Conservation (phyloP, 2,329 filamentous ascomycete species). For the Pestalotiopsis sp. region DNA sequence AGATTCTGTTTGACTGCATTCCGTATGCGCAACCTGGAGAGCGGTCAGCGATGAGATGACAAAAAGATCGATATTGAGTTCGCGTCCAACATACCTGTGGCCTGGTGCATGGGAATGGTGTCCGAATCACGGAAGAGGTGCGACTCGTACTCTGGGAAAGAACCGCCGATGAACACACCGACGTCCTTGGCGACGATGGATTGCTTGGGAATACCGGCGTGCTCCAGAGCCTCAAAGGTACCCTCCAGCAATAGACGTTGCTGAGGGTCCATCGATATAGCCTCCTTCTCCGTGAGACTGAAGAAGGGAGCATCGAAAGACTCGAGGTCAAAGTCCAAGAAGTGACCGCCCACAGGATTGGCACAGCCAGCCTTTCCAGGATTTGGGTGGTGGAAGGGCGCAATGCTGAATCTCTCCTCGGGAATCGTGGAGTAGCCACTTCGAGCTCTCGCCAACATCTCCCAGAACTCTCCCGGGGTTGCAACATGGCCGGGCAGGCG, state of each 20-base stretch:
- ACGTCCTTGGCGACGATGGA: slow-evolving; percentile 48
- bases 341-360: slow-evolving; percentile 38
- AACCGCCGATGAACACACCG: slow-evolving; percentile 52
- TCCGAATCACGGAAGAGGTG: slow-evolving; percentile 46
- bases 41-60: neutral
- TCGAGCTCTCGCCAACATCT: slow-evolving; percentile 41
- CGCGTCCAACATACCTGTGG: slow-evolving; percentile 42
- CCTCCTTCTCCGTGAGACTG: slow-evolving; percentile 52
- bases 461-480: slow-evolving; percentile 47
- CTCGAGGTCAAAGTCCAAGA: slow-evolving; percentile 46
- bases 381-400: slow-evolving; percentile 35
- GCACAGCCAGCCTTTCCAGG: slow-evolving; percentile 36
- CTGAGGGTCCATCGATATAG: slow-evolving; percentile 55
- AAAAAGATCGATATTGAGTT: neutral
- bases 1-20: slow-evolving; percentile 57
- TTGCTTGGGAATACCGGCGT: slow-evolving; percentile 51
- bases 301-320: slow-evolving; percentile 57
- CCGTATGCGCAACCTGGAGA: slow-evolving; percentile 47
- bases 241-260: slow-evolving; percentile 55
- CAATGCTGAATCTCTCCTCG: slow-evolving; percentile 47
- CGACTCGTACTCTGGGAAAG: slow-evolving; percentile 50
- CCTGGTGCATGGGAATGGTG: slow-evolving; percentile 53
- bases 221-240: slow-evolving; percentile 57
- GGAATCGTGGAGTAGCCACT: slow-evolving; percentile 36
- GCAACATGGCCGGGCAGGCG: slow-evolving; percentile 46